Percentiles rank a stretch among this genome's conserved stretches.
Conservation (phyloP, 148 eudicot genomes). For the Vaccinium macrocarpon region DNA sequence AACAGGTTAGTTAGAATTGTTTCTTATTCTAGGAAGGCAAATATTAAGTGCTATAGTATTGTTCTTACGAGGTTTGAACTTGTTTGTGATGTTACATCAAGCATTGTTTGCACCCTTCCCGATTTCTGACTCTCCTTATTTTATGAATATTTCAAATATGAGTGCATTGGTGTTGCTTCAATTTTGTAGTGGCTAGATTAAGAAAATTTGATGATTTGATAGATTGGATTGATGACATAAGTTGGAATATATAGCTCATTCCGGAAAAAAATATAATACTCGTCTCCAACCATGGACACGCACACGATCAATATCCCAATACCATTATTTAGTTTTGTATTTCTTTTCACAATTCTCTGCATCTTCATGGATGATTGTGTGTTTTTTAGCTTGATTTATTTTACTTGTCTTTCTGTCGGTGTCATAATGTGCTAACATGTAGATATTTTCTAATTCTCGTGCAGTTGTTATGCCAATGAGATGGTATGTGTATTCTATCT, state of each 20-base stretch:
- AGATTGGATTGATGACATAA: neutral
- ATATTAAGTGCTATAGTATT: neutral
- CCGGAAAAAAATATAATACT: neutral
- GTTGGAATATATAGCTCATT: neutral
- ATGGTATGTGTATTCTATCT: too few relatives aligned
- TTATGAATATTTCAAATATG: neutral
- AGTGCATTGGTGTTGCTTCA: conserved; percentile 2
- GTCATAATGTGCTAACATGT: too few relatives aligned
- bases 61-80: neutral
- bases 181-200: neutral
- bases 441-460: too few relatives aligned
- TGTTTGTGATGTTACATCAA: neutral
- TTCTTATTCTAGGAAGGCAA: conserved; percentile 3
- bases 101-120: neutral
- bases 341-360: too few relatives aligned
- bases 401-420: too few relatives aligned
- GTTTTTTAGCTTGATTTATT: too few relatives aligned
- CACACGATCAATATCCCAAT: neutral
- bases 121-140: neutral
- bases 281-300: neutral
- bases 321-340: too few relatives aligned
- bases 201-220: neutral
- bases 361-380: too few relatives aligned
- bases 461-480: too few relatives aligned
- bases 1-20: conserved; percentile 53